phyloP scores from a whole-genome alignment of 768 basidiomycete species.

The Hortiboletus campestris region DNA sequence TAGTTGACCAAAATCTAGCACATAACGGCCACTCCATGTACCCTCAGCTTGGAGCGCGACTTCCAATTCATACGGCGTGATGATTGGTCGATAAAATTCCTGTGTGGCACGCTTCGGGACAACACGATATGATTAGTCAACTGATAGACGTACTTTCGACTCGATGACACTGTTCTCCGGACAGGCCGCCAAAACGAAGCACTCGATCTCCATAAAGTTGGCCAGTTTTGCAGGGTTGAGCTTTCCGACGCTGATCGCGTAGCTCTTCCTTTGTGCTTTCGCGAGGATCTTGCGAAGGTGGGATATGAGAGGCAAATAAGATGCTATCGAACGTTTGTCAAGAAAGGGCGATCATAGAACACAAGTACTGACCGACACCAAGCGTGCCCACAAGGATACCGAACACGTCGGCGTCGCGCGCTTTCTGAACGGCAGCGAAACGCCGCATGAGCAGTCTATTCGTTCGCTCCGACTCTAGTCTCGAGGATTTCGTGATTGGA shows the following conservation, averaged over 20 bases:
- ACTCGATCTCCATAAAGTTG: conserved; percentile 95
- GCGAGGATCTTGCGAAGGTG: conserved; percentile 73
- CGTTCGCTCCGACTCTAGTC: conserved; percentile 63
- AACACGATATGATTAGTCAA: neutral
- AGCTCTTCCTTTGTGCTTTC: conserved; percentile 78
- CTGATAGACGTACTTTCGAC: conserved; percentile 47
- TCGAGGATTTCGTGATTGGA: conserved; percentile 46
- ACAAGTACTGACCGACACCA: conserved; percentile 64
- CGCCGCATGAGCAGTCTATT: conserved; percentile 88
- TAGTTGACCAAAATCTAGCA: conserved; percentile 71
- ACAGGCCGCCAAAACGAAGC: conserved; percentile 93
- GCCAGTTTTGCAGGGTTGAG: conserved; percentile 92
- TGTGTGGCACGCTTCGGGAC: conserved; percentile 28
- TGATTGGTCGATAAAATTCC: conserved; percentile 89
- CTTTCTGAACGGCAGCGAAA: conserved; percentile 82
- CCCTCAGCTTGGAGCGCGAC: conserved; percentile 70
- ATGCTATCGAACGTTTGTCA: conserved; percentile 43
- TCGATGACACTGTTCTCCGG: conserved; percentile 87
- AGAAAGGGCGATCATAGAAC: neutral
- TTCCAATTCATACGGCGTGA: conserved; percentile 91
- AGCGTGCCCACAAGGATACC: conserved; percentile 95
- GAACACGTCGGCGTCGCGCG: conserved; percentile 89
- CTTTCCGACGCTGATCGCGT: conserved; percentile 94
- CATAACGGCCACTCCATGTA: conserved; percentile 74
- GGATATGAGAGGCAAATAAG: conserved; percentile 81